Percentiles rank a stretch among this genome's conserved stretches.
phyloP scores from a whole-genome alignment of 305 asterid genomes.

The Fraxinus baroniana region DNA sequence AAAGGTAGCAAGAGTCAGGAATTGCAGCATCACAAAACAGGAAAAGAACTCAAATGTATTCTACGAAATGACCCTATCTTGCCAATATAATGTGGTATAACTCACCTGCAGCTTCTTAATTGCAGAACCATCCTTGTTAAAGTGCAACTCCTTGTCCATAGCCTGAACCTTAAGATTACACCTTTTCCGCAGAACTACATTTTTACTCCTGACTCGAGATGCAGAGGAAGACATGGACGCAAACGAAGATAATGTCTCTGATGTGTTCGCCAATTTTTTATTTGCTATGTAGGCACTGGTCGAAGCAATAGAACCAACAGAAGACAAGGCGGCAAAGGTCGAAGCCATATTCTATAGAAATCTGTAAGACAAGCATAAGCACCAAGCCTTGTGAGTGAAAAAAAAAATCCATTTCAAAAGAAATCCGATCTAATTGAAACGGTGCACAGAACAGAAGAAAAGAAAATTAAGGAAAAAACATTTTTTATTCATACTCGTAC shows the following conservation, averaged over 20 bases:
- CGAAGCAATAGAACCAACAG: conserved; percentile 41
- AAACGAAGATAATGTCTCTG: conserved; percentile 37
- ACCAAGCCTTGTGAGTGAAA: neutral
- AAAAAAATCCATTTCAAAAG: neutral
- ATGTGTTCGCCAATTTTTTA: conserved; percentile 30
- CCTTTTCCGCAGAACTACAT: conserved; percentile 29
- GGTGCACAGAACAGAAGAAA: neutral
- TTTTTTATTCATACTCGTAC: neutral
- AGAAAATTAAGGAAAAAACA: neutral
- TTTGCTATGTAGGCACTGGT: conserved; percentile 24
- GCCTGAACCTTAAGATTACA: conserved; percentile 38
- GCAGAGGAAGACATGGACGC: conserved; percentile 38
- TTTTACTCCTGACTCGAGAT: conserved; percentile 31
- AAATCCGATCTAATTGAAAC: neutral
- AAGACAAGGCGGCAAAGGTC: conserved; percentile 32
- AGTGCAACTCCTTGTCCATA: conserved; percentile 55
- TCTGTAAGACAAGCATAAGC: conserved; percentile 14
- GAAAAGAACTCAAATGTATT: neutral
- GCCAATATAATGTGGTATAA: neutral
- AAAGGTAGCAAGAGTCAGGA: neutral
- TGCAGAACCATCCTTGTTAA: conserved; percentile 61
- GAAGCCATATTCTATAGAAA: conserved; percentile 38
- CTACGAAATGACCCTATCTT: neutral
- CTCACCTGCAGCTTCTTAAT: conserved; percentile 54
- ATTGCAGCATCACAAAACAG: neutral